Conservation (phyloP, 768 basidiomycete species). For the Rhizopogon vulgaris region DNA sequence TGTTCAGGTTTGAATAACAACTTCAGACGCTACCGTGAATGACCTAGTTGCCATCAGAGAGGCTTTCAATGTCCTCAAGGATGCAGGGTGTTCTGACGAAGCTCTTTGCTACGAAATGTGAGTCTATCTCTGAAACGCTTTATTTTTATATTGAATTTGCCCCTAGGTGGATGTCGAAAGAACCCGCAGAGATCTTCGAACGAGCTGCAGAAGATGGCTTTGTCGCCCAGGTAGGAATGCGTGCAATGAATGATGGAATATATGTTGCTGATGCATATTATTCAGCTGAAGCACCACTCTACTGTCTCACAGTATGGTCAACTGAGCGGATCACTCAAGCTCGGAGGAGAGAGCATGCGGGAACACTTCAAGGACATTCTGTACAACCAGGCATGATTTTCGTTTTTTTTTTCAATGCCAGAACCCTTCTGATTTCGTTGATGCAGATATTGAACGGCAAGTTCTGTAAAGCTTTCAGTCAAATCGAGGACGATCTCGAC, state of each 20-base stretch:
- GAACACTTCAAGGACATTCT: slow-evolving; percentile 55
- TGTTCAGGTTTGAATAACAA: slow-evolving; percentile 39
- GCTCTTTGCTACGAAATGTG: slow-evolving; percentile 64
- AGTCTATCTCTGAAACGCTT: slow-evolving; percentile 1
- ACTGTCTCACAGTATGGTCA: slow-evolving; percentile 59
- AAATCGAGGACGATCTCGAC: slow-evolving; percentile 51
- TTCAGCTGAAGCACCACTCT: slow-evolving; percentile 55
- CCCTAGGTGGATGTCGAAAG: slow-evolving; percentile 65
- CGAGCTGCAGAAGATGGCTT: slow-evolving; percentile 63
- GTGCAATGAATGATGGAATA: neutral
- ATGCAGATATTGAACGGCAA: slow-evolving; percentile 52
- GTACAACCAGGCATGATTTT: slow-evolving; percentile 41
- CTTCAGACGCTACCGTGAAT: neutral
- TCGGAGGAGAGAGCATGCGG: slow-evolving; percentile 44
- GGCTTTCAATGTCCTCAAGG: slow-evolving; percentile 55
- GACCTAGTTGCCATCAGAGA: slow-evolving; percentile 32
- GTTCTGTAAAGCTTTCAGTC: slow-evolving; percentile 48
- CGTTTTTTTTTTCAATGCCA: neutral
- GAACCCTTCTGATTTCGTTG: neutral
- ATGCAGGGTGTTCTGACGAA: slow-evolving; percentile 61
- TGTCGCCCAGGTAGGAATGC: slow-evolving; percentile 39
- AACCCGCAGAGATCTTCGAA: slow-evolving; percentile 65
- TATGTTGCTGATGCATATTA: neutral
- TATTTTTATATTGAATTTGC: neutral
- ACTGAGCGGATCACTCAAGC: slow-evolving; percentile 47